phyloP scores from a whole-genome alignment of 208 protist species.

The Trichomonas gallinae region DNA sequence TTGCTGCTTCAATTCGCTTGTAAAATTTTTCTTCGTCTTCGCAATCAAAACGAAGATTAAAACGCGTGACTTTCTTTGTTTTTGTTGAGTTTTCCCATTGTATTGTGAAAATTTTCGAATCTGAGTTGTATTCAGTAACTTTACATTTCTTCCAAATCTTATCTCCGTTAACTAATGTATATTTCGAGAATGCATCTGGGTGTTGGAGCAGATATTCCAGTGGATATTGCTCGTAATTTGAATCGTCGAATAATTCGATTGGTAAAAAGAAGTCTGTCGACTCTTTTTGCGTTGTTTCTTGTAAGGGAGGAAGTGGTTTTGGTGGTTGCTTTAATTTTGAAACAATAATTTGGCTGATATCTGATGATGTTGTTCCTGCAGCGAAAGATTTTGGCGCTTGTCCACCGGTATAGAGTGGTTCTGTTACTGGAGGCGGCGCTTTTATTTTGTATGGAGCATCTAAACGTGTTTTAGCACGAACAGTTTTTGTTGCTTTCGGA shows the following conservation, averaged over 20 bases:
- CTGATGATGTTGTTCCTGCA: neutral
- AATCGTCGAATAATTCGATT: slow-evolving; percentile 20
- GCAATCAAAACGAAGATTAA: neutral
- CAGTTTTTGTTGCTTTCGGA: neutral
- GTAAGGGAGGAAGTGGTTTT: neutral
- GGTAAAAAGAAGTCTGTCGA: neutral
- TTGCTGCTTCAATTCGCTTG: neutral
- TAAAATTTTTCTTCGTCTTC: neutral
- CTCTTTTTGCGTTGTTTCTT: neutral
- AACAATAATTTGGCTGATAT: neutral
- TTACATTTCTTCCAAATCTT: neutral
- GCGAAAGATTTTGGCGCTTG: neutral
- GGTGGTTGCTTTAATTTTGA: neutral
- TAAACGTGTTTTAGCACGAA: neutral
- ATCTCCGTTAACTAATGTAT: neutral
- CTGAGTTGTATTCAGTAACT: neutral
- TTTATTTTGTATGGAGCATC: neutral
- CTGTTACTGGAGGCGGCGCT: neutral
- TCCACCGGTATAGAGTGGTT: neutral
- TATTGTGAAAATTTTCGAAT: neutral
- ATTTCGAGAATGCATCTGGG: neutral
- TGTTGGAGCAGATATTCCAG: neutral
- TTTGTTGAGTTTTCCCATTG: neutral
- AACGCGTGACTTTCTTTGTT: neutral
- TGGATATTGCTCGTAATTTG: slow-evolving; percentile 7